Evolutionary conservation across 208 protist species (phyloP).

Genomic region (Trypanosoma platydactyli): DNA sequence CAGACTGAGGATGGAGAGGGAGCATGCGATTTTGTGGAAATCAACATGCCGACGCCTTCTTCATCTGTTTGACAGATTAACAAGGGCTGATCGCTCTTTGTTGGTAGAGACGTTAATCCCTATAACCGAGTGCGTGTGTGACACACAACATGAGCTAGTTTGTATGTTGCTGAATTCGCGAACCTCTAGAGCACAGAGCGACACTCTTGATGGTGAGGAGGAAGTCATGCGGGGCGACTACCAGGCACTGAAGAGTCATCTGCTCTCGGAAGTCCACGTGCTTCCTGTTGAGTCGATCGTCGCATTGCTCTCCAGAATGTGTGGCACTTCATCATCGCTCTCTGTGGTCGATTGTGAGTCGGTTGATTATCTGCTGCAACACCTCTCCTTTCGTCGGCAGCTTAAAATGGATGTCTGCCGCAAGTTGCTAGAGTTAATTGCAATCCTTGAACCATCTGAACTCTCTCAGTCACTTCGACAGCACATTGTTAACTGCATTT

Average conservation of each 20-base stretch:
- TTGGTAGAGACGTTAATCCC: slow-evolving; percentile 58
- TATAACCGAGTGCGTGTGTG: slow-evolving; percentile 25
- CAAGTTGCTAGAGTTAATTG: slow-evolving; percentile 18
- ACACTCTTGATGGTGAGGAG: slow-evolving; percentile 5
- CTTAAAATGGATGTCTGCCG: slow-evolving; percentile 12
- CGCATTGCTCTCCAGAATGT: slow-evolving; percentile 6
- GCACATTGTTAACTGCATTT: slow-evolving; percentile 17
- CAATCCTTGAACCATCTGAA: slow-evolving; percentile 8
- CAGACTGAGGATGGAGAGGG: slow-evolving; percentile 27
- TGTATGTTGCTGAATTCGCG: slow-evolving; percentile 13
- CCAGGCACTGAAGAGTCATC: slow-evolving; percentile 8
- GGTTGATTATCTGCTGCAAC: slow-evolving; percentile 14
- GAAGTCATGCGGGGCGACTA: slow-evolving; percentile 9
- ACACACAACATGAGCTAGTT: slow-evolving; percentile 42
- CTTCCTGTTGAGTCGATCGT: slow-evolving; percentile 21
- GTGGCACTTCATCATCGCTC: background rate
- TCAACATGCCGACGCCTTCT: slow-evolving; percentile 47
- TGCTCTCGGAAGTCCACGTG: slow-evolving; percentile 24
- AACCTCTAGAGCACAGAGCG: background rate
- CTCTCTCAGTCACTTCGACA: slow-evolving; percentile 5
- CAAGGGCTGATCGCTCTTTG: slow-evolving; percentile 35
- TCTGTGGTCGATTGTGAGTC: background rate
- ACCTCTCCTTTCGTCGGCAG: slow-evolving; percentile 10
- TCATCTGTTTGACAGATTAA: slow-evolving; percentile 41
- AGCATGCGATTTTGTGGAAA: slow-evolving; percentile 45